Conservation (phyloP, 2,329 filamentous ascomycete species). For the Colletotrichum sojae region DNA sequence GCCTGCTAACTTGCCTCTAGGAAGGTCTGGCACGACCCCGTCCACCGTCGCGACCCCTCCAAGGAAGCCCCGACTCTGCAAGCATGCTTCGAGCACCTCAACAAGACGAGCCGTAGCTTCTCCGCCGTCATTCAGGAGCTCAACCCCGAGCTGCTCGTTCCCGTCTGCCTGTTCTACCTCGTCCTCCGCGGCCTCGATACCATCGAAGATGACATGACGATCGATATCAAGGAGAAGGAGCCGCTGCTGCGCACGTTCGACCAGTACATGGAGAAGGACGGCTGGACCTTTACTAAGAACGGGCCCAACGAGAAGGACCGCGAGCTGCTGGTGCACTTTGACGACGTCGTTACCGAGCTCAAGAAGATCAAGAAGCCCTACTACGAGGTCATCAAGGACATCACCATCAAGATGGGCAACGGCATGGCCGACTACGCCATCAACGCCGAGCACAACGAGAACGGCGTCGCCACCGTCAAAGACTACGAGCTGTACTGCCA, state of each 20-base stretch:
- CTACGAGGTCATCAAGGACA: constrained; percentile 89
- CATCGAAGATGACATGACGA: constrained; percentile 99
- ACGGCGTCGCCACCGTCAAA: constrained; percentile 84
- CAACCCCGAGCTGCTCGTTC: constrained; percentile 92
- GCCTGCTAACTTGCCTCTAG: constrained; percentile 60
- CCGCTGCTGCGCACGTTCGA: constrained; percentile 88
- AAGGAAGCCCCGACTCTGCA: constrained; percentile 82
- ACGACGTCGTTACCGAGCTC: constrained; percentile 88
- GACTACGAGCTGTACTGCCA: constrained; percentile 99
- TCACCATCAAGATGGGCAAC: constrained; percentile 94
- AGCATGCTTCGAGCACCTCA: constrained; percentile 88
- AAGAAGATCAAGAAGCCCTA: constrained; percentile 90
- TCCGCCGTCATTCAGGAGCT: constrained; percentile 94
- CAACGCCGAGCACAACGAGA: constrained; percentile 84
- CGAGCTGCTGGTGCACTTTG: constrained; percentile 92
- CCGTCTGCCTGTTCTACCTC: constrained; percentile 93
- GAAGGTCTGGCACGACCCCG: constrained; percentile 97
- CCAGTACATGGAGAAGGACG: constrained; percentile 82
- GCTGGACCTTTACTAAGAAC: constrained; percentile 91
- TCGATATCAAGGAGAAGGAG: constrained; percentile 85
- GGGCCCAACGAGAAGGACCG: constrained; percentile 94
- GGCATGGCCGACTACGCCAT: constrained; percentile 97
- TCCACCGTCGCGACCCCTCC: constrained; percentile 83
- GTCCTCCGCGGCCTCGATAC: constrained; percentile 93
- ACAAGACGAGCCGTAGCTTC: constrained; percentile 94